phyloP scores from a whole-genome alignment of 2,329 filamentous ascomycete genomes.

The Hypomyces rosellus region DNA sequence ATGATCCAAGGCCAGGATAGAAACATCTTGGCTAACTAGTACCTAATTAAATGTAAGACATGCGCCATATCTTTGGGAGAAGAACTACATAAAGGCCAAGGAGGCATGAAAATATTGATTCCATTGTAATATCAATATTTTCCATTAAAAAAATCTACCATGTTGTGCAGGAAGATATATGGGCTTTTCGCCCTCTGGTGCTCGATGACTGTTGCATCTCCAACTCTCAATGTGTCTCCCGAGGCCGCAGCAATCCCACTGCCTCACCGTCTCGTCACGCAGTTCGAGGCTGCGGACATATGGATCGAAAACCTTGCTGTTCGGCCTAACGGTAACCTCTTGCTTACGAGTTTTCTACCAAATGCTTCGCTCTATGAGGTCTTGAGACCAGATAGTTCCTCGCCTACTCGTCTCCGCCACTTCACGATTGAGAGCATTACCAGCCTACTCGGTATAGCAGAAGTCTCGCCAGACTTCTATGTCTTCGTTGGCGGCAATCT shows the following conservation, averaged over 20 bases:
- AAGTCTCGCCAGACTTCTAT: neutral
- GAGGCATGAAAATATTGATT: too few species aligned
- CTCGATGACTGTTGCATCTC: neutral
- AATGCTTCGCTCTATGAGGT: conserved; percentile 10
- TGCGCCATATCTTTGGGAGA: too few species aligned
- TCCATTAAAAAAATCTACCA: too few species aligned
- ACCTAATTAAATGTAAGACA: too few species aligned
- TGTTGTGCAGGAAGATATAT: neutral
- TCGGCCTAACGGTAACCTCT: conserved; percentile 11
- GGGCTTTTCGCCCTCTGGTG: neutral
- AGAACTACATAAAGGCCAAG: too few species aligned
- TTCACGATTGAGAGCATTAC: conserved; percentile 3
- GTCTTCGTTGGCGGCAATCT: conserved; percentile 7
- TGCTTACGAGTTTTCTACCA: conserved; percentile 6
- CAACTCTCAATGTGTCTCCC: neutral
- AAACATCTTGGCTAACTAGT: too few species aligned
- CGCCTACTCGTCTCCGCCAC: neutral
- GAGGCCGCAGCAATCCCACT: neutral
- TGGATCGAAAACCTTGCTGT: conserved; percentile 15
- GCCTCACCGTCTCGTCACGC: neutral
- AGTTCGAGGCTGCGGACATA: neutral
- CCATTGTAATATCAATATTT: neutral
- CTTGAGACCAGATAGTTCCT: neutral
- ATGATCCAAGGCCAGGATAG: too few species aligned
- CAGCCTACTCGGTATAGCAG: conserved; percentile 5